Percentiles rank a stretch among this genome's conserved stretches.
Evolutionary conservation across 106 monocot genomes (phyloP).

Genomic region (Phalaenopsis aphrodite): DNA sequence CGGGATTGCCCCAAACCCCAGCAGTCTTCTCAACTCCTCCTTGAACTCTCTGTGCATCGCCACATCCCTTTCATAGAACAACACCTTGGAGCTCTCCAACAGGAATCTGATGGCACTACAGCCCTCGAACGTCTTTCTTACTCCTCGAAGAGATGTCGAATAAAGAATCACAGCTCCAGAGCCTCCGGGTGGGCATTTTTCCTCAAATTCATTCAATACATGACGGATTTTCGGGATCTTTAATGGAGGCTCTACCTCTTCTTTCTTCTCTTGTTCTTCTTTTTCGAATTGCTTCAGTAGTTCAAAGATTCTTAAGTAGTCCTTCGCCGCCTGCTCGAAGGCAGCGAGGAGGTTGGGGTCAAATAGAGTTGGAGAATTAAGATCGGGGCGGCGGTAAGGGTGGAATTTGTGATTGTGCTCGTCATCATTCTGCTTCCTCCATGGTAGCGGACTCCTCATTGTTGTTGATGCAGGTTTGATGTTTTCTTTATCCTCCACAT

Average conservation of each 20-base stretch:
- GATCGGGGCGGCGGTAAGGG: constrained; percentile 21
- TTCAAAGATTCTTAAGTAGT: constrained; percentile 8
- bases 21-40: constrained; percentile 54
- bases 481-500: constrained; percentile 20
- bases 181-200: constrained; percentile 44
- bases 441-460: background rate
- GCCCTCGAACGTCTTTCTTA: constrained; percentile 76
- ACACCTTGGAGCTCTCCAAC: constrained; percentile 30
- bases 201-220: constrained; percentile 26
- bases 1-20: constrained; percentile 37
- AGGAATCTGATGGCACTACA: constrained; percentile 43
- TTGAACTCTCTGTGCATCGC: constrained; percentile 68
- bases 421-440: background rate
- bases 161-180: constrained; percentile 37
- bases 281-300: background rate
- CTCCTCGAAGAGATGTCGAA: constrained; percentile 55
- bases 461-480: background rate
- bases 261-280: constrained; percentile 3
- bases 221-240: constrained; percentile 4
- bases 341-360: constrained; percentile 42
- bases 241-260: background rate
- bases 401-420: background rate
- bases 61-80: constrained; percentile 65
- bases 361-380: constrained; percentile 28
- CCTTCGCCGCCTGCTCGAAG: constrained; percentile 25